These are phyloP conservation scores for Candida awuae DNA, from an alignment of 805 yeast species.

Conservation along the genomic window DNA sequence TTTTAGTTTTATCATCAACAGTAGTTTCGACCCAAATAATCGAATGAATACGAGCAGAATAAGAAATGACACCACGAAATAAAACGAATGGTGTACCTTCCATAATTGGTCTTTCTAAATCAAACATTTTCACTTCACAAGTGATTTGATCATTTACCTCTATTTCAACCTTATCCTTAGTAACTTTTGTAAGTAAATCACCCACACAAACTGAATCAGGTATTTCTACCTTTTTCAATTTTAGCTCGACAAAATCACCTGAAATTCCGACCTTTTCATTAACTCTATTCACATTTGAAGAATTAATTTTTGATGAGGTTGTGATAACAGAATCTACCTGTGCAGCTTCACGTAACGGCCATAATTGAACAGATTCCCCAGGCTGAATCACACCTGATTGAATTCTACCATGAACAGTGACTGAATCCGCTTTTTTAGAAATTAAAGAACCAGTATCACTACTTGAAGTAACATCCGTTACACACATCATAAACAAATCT, in stretches of 20 bases:
- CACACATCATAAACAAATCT: slow-evolving; percentile 43
- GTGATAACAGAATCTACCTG: slow-evolving; percentile 33
- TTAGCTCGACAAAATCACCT: slow-evolving; percentile 49
- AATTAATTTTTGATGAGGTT: slow-evolving; percentile 20
- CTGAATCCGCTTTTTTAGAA: slow-evolving; percentile 34
- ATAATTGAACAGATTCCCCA: slow-evolving; percentile 55
- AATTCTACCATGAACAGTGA: slow-evolving; percentile 56
- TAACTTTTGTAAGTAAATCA: slow-evolving; percentile 46
- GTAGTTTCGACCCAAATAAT: slow-evolving; percentile 26
- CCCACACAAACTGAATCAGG: slow-evolving; percentile 48
- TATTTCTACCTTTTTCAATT: slow-evolving; percentile 29
- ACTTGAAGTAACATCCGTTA: slow-evolving; percentile 46
- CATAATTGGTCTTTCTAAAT: slow-evolving; percentile 60
- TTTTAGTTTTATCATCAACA: slow-evolving; percentile 23
- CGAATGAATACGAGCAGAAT: slow-evolving; percentile 57
- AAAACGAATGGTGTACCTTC: slow-evolving; percentile 73
- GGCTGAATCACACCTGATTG: slow-evolving; percentile 61
- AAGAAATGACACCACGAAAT: slow-evolving; percentile 67
- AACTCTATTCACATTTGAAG: slow-evolving; percentile 8
- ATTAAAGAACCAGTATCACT: slow-evolving; percentile 4
- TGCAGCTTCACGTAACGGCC: slow-evolving; percentile 42
- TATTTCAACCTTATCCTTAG: background rate
- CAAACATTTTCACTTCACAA: slow-evolving; percentile 59
- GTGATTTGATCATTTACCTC: slow-evolving; percentile 38
- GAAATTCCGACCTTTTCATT: slow-evolving; percentile 34